Evolutionary conservation across 129 eudicot species (phyloP).

Genomic region (Ambrosia trifida): DNA sequence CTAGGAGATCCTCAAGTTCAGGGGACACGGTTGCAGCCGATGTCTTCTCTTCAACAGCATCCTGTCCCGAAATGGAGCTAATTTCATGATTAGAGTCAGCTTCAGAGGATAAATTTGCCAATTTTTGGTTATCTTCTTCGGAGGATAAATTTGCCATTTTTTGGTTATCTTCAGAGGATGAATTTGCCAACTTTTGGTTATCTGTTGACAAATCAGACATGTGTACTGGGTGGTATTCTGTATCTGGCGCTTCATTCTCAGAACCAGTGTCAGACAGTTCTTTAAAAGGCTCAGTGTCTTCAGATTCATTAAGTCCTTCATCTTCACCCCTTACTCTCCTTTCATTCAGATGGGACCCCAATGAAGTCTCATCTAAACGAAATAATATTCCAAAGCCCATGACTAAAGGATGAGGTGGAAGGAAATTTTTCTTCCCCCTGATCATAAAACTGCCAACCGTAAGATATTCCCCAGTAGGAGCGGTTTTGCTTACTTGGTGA

Average conservation of each 20-base stretch:
- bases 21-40: conserved; percentile 38
- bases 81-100: conserved; percentile 25
- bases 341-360: conserved; percentile 92
- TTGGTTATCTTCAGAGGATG: conserved; percentile 21
- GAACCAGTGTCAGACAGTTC: conserved; percentile 79
- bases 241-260: conserved; percentile 54
- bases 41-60: conserved; percentile 31
- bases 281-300: conserved; percentile 45
- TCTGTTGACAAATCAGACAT: conserved; percentile 32
- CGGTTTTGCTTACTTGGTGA: conserved; percentile 94
- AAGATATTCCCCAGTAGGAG: conserved; percentile 98
- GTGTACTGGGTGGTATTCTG: conserved; percentile 29
- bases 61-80: conserved; percentile 25
- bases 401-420: conserved; percentile 91
- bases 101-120: conserved; percentile 26
- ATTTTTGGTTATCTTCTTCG: conserved; percentile 25
- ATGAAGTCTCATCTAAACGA: conserved; percentile 89
- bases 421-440: conserved; percentile 92
- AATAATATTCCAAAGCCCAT: conserved; percentile 96
- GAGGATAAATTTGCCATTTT: conserved; percentile 26
- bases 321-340: conserved; percentile 97
- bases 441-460: conserved; percentile 99
- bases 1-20: conserved; percentile 82
- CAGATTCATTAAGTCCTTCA: conserved; percentile 55
- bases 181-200: conserved; percentile 14